Base-by-base conservation (phyloP, 257 asterid genomes). In the Oldenlandia corymbosa region DNA sequence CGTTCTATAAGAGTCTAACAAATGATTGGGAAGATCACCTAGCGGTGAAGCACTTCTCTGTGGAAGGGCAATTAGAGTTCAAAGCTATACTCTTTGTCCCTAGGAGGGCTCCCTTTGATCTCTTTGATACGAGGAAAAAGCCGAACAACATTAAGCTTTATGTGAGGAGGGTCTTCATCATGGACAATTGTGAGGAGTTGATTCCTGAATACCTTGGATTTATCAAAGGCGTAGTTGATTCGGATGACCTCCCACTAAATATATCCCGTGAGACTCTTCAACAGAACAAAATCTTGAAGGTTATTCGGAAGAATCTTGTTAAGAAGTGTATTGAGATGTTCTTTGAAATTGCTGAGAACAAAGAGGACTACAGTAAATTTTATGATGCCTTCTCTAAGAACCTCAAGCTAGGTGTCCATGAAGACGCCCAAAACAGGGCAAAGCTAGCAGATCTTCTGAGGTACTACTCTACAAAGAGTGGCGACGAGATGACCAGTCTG, bases 21-120 rank as follows among this genome's bases (percentile, higher is more conserved):
- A 74, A 74, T 54, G 79, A 69, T 24, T 74, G 75, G 75, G 74
- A 69, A 65, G 79, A 74, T 1, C 75, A 69, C 50, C 72, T 74
- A 20, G 79, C 62, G 16, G 71, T 69, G 26, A 74, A 69, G 21
- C 79, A 74, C 51, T 74, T 69, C 36, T 68, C 79, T 12, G 75
- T 74, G 27, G 79, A 74, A 50, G 79, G 79, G 11, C 79, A 74
- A 67, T 69, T 74, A 0, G 69, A 69, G 46, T 74, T 74, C 62
- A 69, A 69, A 58, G 71, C 73, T 2, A 49, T 74, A 10, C 79
- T 74, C 30, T 74, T 69, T 55, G 79, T 74, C 14, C 75, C 79
- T 0, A 74, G 9, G 62, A 66, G 75, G 48, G 75, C 75, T 18
- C 75, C 72, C 9, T 74, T 69, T 26, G 75, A 74, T 56, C 79